Evolutionary conservation across 2,329 filamentous ascomycete species (phyloP), one percentile per base, ranked within the genome.

Genomic region (Aspergillus fumigatiaffinis): DNA sequence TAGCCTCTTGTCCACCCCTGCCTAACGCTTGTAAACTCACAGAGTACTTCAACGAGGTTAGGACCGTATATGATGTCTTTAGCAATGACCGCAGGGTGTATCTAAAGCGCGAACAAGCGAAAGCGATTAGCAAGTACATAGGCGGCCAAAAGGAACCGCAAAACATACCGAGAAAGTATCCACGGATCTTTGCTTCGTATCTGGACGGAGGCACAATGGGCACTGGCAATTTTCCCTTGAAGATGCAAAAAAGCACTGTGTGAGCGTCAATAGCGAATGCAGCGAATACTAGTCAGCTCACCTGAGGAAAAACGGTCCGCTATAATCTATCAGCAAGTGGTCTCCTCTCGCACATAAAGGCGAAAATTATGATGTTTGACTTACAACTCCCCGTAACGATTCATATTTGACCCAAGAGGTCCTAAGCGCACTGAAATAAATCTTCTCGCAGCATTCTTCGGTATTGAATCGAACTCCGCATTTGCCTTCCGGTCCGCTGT

Each of bases 211-310:
- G 68, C 89, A 92, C 58, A 77, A 71, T 1, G 72, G 65, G 68
- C 89, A 92, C 57, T 85, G 87, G 67, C 89, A 92, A 66, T 90
- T 88, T 65, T 92, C 89, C 60, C 88, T 87, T 87, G 21, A 71
- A 21, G 50, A 56, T 44, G 17, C n/a, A 48, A 26, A 21, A 28
- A 50, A n/a, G 25, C 8, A 8, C 1, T 47, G 4, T 20, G 17
- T 55, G 28, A 51, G 51, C n/a, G 14, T 17, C 9, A 26, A 6
- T 35, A n/a, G 29, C n/a, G 1, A 23, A 52, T 9, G 58, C 50
- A 7, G 14, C 17, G 38, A 23, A 10, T 42, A 23, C 8, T 28
- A 38, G 17, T 29, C 26, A 14, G 52, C 41, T 26, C 25, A 63
- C 61, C 66, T 65, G 8, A 68, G 53, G 21, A 61, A 64, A 32